Percentiles rank a stretch among this genome's conserved stretches.
phyloP scores from a whole-genome alignment of 2,329 filamentous ascomycete species.

The Cercospora zeae-maydis region DNA sequence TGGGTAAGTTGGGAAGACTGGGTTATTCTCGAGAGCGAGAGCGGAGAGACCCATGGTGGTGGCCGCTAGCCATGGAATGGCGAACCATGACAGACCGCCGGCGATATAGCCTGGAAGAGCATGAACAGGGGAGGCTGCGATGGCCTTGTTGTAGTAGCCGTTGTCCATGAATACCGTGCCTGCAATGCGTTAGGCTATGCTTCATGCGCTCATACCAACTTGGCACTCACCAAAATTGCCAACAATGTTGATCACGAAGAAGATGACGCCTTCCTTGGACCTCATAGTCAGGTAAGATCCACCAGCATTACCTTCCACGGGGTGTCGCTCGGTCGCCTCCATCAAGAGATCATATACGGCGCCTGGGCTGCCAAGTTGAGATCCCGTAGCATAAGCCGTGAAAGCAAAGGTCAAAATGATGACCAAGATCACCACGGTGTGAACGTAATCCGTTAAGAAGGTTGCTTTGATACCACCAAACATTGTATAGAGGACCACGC shows the following conservation, averaged over 20 bases:
- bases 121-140: slow-evolving; percentile 76
- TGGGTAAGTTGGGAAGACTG: slow-evolving; percentile 68
- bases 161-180: slow-evolving; percentile 79
- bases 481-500: slow-evolving; percentile 71
- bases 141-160: slow-evolving; percentile 88
- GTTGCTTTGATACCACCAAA: slow-evolving; percentile 79
- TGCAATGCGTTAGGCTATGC: neutral
- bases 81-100: slow-evolving; percentile 85
- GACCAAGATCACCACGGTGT: slow-evolving; percentile 78
- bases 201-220: neutral
- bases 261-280: slow-evolving; percentile 75
- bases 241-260: slow-evolving; percentile 63
- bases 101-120: slow-evolving; percentile 86
- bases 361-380: slow-evolving; percentile 67
- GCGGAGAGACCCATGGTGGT: slow-evolving; percentile 85
- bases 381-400: slow-evolving; percentile 72
- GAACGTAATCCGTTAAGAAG: slow-evolving; percentile 80
- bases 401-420: slow-evolving; percentile 85
- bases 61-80: slow-evolving; percentile 84
- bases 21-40: slow-evolving; percentile 71
- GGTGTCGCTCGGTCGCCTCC: slow-evolving; percentile 64
- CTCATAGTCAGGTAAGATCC: slow-evolving; percentile 87
- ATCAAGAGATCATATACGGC: slow-evolving; percentile 76
- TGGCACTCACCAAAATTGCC: slow-evolving; percentile 60
- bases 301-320: slow-evolving; percentile 72